Conservation (phyloP, 106 monocot species). For the Phalaenopsis aphrodite region DNA sequence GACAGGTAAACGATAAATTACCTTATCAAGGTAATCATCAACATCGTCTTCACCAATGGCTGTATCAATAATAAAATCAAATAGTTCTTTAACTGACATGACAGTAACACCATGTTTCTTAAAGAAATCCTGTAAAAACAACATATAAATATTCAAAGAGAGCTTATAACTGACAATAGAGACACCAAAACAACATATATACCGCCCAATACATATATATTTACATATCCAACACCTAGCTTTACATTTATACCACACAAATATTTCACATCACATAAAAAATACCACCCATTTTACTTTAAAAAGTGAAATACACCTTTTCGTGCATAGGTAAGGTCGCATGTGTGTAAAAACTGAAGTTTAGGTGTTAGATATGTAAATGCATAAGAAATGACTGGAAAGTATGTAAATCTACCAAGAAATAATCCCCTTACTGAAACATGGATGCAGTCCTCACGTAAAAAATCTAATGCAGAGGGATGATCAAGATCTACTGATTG, state of each 20-base stretch:
- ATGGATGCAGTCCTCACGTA: constrained; percentile 88
- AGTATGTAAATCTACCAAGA: no score
- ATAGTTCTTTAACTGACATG: constrained; percentile 83
- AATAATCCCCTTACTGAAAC: constrained; percentile 50
- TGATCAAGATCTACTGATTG: constrained; percentile 97
- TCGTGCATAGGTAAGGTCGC: no score
- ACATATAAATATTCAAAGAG: constrained; percentile 1
- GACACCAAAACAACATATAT: neutral
- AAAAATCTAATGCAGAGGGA: constrained; percentile 77
- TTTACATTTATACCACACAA: no score
- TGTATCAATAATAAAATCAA: constrained; percentile 83
- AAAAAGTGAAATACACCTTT: no score
- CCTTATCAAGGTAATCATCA: constrained; percentile 89
- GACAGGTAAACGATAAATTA: constrained; percentile 9
- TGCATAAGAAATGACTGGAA: no score
- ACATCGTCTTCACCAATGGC: constrained; percentile 68
- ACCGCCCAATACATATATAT: no score
- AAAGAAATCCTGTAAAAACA: constrained; percentile 76
- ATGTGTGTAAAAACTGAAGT: no score
- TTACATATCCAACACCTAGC: no score
- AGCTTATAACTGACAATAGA: neutral
- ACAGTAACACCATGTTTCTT: constrained; percentile 79
- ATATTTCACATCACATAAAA: no score
- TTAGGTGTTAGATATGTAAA: no score
- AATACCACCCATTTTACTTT: no score